These are phyloP conservation scores for Mycena olivaceomarginata DNA, from an alignment of 768 basidiomycete genomes.

Conservation along the genomic window DNA sequence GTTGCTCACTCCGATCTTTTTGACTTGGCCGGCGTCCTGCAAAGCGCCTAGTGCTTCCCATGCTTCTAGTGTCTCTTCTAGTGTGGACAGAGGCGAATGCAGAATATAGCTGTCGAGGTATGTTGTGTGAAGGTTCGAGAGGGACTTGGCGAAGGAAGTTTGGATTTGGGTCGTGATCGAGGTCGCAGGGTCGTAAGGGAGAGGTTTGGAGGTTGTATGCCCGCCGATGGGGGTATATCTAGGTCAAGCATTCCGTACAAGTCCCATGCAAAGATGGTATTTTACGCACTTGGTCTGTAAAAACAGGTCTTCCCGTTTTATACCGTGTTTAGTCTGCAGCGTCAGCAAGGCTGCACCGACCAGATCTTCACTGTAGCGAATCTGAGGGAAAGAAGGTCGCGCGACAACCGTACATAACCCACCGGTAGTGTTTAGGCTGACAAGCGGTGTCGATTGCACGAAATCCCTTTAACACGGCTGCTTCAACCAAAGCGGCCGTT, in stretches of 20 bases:
- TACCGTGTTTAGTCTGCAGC: conserved; percentile 72
- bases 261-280: not conserved
- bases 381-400: conserved; percentile 16
- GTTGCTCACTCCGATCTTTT: conserved; percentile 86
- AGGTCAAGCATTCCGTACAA: conserved; percentile 10
- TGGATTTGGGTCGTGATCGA: conserved; percentile 76
- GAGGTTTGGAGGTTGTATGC: conserved; percentile 80
- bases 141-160: conserved; percentile 77
- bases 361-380: conserved; percentile 78
- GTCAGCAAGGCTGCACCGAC: conserved; percentile 84
- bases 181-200: conserved; percentile 81
- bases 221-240: conserved; percentile 87
- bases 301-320: conserved; percentile 83
- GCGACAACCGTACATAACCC: conserved; percentile 29
- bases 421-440: conserved; percentile 86
- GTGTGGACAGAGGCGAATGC: conserved; percentile 82
- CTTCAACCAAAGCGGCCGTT: conserved; percentile 80
- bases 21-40: conserved; percentile 79
- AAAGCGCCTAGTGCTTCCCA: conserved; percentile 78
- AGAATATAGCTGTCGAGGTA: conserved; percentile 89
- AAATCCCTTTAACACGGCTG: conserved; percentile 86
- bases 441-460: conserved; percentile 90
- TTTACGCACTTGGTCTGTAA: conserved; percentile 85
- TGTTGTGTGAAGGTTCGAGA: conserved; percentile 80
- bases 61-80: conserved; percentile 78